Conservation (phyloP, 495 filamentous ascomycete genomes). For the Aspergillus affinis region DNA sequence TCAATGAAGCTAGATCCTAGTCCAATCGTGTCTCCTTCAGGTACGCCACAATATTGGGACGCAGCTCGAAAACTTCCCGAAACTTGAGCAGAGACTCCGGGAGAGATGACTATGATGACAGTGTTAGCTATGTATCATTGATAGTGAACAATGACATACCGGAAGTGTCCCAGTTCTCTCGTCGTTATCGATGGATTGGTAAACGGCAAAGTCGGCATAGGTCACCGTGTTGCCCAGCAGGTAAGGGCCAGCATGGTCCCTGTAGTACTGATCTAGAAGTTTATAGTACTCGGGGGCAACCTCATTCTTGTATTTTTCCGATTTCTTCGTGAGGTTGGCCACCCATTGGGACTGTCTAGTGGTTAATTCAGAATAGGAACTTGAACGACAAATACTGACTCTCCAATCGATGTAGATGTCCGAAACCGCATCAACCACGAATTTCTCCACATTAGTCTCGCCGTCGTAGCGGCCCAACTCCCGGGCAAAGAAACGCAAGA, state of each 20-base stretch:
- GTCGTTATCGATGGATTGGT: conserved; percentile 35
- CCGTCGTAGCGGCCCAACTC: conserved; percentile 41
- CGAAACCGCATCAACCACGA: conserved; percentile 40
- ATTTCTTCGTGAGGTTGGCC: conserved; percentile 15
- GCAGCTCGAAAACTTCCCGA: too few species aligned
- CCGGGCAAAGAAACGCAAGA: conserved; percentile 39
- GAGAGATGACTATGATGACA: too few species aligned
- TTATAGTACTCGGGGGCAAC: conserved; percentile 29
- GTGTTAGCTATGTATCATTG: too few species aligned
- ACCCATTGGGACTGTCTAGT: conserved; percentile 29
- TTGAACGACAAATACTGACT: too few species aligned
- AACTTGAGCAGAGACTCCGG: too few species aligned
- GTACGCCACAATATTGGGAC: too few species aligned
- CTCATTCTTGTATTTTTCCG: conserved; percentile 25
- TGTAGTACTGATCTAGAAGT: conserved; percentile 26
- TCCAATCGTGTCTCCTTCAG: too few species aligned
- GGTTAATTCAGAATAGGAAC: too few species aligned
- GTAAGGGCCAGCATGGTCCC: conserved; percentile 27
- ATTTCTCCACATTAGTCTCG: conserved; percentile 40
- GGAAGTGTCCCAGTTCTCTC: conserved; percentile 6
- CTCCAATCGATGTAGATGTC: conserved; percentile 46
- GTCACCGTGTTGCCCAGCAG: conserved; percentile 32
- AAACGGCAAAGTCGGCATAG: conserved; percentile 39
- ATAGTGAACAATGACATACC: too few species aligned
- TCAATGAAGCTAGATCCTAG: too few species aligned